Evolutionary conservation across 768 basidiomycete species (phyloP), one percentile per base, ranked within the genome.

Genomic region (Tubosaeta brunneosetosa): DNA sequence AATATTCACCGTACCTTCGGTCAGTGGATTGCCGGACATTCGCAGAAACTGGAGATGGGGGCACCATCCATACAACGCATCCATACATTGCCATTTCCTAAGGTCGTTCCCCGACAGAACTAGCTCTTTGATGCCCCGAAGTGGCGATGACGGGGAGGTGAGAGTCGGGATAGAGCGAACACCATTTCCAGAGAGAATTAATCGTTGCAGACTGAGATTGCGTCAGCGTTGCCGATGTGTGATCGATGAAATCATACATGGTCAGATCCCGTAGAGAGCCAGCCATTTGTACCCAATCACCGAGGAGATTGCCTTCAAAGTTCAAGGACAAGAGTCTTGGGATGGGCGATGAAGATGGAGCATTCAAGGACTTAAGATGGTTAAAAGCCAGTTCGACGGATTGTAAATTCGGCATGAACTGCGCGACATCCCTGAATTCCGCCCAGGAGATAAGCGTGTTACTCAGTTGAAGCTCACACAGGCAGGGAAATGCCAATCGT

Each of bases 301-400:
- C 57, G 47, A 86, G 77, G 22, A 68, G 49, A 71, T 93, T 93
- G 51, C 76, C 74, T 61, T 91, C 88, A 37, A 93, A 71, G 67
- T 92, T 91, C 51, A 92, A 63, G 31, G 71, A 71, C 44, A 74
- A 66, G 42, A 91, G 60, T 47, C 70, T 52, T 7, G 67, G 58
- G 19, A 56, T 9, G 41, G 55, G 3, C 9, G 54, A 49, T 17
- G 58, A 51, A 44, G 61, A 45, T 36, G 26, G 44, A 22, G 50
- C 31, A 29, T 51, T 55, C 48, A 82, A 67, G 22, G 55, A 64
- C 19, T 63, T 58, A 44, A 92, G 69, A 11, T 69, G 61, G 62
- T 93, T 93, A 69, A 85, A 81, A 11, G 88, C 91, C 58, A 88
- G 65, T 70, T 93, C 88, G 13, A 90, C 71, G 3, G 73, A 60